These are phyloP conservation scores for Aspergillus bertholletiae DNA, from an alignment of 495 filamentous ascomycete species.

Conservation along the genomic window DNA sequence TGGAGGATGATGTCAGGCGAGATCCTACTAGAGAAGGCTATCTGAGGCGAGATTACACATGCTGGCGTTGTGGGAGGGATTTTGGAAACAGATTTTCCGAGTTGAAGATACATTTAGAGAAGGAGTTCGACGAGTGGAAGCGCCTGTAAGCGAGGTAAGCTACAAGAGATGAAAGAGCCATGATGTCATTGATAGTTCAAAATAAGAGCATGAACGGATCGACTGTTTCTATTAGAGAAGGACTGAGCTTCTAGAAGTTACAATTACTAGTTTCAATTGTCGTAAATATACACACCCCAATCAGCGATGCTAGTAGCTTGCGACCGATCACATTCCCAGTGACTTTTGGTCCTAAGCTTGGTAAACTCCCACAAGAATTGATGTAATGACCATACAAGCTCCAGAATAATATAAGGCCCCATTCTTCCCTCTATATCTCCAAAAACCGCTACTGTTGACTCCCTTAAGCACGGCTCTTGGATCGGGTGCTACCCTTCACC, in stretches of 20 bases:
- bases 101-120: slow-evolving; percentile 75
- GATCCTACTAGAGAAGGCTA: slow-evolving; percentile 53
- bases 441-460: neutral
- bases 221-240: slow-evolving; percentile 10
- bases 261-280: slow-evolving; percentile 12
- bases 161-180: neutral
- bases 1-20: slow-evolving; percentile 54
- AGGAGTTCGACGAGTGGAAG: slow-evolving; percentile 83
- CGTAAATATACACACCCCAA: slow-evolving; percentile 35
- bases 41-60: slow-evolving; percentile 60
- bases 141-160: slow-evolving; percentile 45
- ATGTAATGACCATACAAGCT: neutral
- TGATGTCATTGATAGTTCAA: neutral
- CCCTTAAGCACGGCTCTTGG: slow-evolving; percentile 48
- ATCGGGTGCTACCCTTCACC: slow-evolving; percentile 66
- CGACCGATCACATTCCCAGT: slow-evolving; percentile 31
- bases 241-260: slow-evolving; percentile 7
- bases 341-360: slow-evolving; percentile 10
- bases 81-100: slow-evolving; percentile 69
- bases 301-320: slow-evolving; percentile 12
- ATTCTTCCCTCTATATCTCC: slow-evolving; percentile 3
- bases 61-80: slow-evolving; percentile 78
- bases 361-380: slow-evolving; percentile 4
- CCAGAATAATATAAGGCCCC: slow-evolving; percentile 5
- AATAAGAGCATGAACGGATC: neutral